Evolutionary conservation across 257 asterid species (phyloP).

Genomic region (Petunia axillaris): DNA sequence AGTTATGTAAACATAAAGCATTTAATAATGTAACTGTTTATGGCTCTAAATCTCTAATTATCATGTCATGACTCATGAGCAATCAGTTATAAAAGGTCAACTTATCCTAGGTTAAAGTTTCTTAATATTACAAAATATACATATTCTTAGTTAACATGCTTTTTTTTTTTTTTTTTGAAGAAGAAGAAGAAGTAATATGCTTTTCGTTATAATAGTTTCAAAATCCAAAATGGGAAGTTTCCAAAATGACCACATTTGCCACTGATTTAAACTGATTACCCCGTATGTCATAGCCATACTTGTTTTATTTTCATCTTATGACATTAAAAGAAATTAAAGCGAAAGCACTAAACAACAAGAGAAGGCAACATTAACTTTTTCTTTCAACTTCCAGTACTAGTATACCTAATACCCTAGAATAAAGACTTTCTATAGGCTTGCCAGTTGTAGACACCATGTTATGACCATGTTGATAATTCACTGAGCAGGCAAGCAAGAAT

Average conservation of each 20-base stretch:
- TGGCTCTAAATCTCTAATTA: too few species aligned
- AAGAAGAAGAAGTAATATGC: too few species aligned
- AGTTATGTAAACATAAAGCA: too few species aligned
- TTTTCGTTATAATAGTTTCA: background rate
- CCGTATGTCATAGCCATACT: background rate
- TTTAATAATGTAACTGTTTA: too few species aligned
- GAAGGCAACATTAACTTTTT: slow-evolving; percentile 5
- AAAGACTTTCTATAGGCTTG: slow-evolving; percentile 18
- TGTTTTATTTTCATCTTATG: background rate
- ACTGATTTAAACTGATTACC: background rate
- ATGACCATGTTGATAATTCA: background rate
- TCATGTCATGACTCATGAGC: too few species aligned
- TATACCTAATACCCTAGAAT: slow-evolving; percentile 23
- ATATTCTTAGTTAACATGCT: too few species aligned
- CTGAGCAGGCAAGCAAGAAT: slow-evolving; percentile 25
- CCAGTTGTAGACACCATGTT: slow-evolving; percentile 26
- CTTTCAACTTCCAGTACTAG: slow-evolving; percentile 17
- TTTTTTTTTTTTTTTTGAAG: too few species aligned
- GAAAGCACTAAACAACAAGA: slow-evolving; percentile 2
- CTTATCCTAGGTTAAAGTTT: too few species aligned
- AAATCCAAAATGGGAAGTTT: background rate
- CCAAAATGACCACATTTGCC: background rate
- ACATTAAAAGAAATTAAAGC: background rate
- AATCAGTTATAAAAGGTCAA: too few species aligned
- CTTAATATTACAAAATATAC: too few species aligned